phyloP scores from a whole-genome alignment of 306 rosid genomes.

The Urtica urens region DNA sequence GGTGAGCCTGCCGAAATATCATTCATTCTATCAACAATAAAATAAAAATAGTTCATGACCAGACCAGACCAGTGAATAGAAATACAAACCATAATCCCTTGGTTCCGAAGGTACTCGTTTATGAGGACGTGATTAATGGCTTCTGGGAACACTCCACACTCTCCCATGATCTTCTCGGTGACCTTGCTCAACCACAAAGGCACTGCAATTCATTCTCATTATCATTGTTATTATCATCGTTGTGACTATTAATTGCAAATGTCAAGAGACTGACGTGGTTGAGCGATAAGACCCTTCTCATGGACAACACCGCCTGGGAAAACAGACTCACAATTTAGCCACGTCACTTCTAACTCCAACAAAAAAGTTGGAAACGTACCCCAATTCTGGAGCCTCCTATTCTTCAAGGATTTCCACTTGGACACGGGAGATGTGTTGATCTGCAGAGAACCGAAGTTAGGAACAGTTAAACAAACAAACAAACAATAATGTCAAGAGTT shows the following conservation, averaged over 20 bases:
- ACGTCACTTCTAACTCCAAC: no score
- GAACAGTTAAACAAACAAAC: background rate
- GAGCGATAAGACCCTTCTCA: constrained; percentile 87
- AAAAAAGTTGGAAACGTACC: constrained; percentile 35
- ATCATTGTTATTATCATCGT: no score
- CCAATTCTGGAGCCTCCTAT: constrained; percentile 90
- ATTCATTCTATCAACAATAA: background rate
- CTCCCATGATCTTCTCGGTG: constrained; percentile 48
- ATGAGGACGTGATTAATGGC: constrained; percentile 84
- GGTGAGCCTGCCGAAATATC: constrained; percentile 58
- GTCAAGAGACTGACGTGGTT: constrained; percentile 73
- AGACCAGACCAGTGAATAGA: background rate
- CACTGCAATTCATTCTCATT: constrained; percentile 34
- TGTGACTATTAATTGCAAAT: no score
- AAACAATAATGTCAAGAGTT: background rate
- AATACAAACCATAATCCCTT: constrained; percentile 77
- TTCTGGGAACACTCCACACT: constrained; percentile 50
- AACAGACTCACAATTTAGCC: no score
- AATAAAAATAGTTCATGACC: background rate
- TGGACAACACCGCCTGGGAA: constrained; percentile 80
- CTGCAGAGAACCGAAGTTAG: constrained; percentile 21
- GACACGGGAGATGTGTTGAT: constrained; percentile 54
- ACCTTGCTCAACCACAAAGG: constrained; percentile 71
- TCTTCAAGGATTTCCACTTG: constrained; percentile 74
- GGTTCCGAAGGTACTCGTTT: constrained; percentile 75